Conservation (phyloP, 108 stramenopile genomes). For the Tribonema minus region DNA sequence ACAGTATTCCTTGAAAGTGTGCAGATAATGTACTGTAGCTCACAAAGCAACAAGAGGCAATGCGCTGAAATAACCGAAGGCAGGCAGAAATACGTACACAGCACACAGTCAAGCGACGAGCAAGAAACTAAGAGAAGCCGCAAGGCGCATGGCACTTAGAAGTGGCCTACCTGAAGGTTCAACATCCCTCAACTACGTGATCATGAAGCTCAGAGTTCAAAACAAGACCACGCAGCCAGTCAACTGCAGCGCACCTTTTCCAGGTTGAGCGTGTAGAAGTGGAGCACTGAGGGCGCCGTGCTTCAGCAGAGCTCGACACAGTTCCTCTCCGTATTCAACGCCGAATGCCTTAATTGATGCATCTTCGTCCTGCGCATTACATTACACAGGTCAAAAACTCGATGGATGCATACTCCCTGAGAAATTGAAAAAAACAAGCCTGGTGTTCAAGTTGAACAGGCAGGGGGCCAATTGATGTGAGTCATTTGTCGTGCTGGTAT, state of each 20-base stretch:
- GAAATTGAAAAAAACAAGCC: no score
- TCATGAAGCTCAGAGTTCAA: background rate
- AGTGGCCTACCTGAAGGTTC: background rate
- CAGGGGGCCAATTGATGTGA: no score
- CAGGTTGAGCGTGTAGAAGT: conserved; percentile 93
- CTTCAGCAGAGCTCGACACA: conserved; percentile 67
- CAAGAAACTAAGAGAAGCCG: background rate
- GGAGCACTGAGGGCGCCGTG: conserved; percentile 70
- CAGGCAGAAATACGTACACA: background rate
- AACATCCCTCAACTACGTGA: background rate
- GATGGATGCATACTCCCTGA: no score
- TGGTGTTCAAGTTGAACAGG: no score
- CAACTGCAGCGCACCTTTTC: conserved; percentile 49
- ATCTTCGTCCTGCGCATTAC: conserved; percentile 73
- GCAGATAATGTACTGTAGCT: no score
- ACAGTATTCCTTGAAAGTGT: no score
- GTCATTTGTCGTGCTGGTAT: no score
- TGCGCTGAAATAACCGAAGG: no score
- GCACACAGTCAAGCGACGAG: background rate
- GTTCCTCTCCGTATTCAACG: conserved; percentile 79
- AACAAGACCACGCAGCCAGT: background rate
- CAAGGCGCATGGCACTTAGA: background rate
- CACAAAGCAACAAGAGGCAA: no score
- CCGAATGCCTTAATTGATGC: conserved; percentile 80
- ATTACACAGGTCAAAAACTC: no score